phyloP scores from a whole-genome alignment of 116 monocot genomes.

The Papilionanthe hybrid region DNA sequence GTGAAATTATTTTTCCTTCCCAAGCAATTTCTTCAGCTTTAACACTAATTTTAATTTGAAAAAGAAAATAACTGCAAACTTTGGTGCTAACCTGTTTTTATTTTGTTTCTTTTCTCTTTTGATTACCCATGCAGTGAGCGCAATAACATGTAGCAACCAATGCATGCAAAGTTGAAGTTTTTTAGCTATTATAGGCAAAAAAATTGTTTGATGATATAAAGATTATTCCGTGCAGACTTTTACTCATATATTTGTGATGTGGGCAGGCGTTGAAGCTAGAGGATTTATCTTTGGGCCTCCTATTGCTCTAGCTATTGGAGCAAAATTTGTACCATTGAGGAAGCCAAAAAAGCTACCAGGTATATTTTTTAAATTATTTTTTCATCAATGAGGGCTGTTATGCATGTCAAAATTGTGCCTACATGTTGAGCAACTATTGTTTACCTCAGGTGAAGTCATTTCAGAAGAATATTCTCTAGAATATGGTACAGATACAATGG shows the following conservation, averaged over 20 bases:
- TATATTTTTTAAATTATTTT: conserved; percentile 12
- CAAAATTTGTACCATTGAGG: conserved; percentile 89
- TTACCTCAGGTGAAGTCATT: conserved; percentile 61
- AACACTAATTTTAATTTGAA: neutral
- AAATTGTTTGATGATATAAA: neutral
- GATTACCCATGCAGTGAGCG: neutral
- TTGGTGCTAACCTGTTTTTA: neutral
- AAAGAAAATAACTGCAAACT: neutral
- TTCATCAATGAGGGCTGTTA: conserved; percentile 2
- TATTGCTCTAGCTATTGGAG: conserved; percentile 81
- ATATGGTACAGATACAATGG: conserved; percentile 76
- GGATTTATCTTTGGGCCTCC: conserved; percentile 95
- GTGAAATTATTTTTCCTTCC: too few species aligned
- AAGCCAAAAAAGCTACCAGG: conserved; percentile 91
- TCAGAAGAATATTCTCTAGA: conserved; percentile 81
- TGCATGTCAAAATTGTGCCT: neutral
- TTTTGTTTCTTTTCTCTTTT: neutral
- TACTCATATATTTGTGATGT: conserved; percentile 7
- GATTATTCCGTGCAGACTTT: neutral
- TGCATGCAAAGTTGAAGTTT: neutral
- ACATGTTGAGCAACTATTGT: neutral
- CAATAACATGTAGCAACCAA: neutral
- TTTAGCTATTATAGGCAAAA: neutral
- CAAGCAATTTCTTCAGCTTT: too few species aligned
- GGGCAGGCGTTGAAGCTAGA: conserved; percentile 81